These are phyloP conservation scores for Actinidia polygama DNA, from an alignment of 179 eudicot species.

Conservation along the genomic window DNA sequence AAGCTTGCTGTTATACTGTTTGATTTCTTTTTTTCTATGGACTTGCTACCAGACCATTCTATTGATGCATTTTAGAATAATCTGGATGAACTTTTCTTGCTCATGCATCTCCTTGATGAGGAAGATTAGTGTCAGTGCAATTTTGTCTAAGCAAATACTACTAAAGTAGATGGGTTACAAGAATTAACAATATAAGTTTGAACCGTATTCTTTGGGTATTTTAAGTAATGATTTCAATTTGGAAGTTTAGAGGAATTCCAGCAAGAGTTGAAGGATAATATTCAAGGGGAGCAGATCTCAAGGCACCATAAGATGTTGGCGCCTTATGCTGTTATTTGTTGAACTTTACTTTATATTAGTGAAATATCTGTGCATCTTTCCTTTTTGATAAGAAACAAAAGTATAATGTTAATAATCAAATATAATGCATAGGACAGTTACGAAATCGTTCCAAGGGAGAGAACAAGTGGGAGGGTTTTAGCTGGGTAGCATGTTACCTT, in stretches of 20 bases:
- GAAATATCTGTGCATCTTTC: not conserved
- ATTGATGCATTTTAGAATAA: conserved; percentile 74
- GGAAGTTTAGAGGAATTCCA: conserved; percentile 96
- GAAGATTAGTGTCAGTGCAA: conserved; percentile 61
- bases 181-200: not conserved
- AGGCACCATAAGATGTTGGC: conserved; percentile 98
- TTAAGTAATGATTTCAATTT: conserved; percentile 56
- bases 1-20: not conserved
- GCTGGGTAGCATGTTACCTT: not conserved
- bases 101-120: conserved; percentile 99
- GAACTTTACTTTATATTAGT: conserved; percentile 15
- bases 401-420: not conserved
- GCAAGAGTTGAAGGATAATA: conserved; percentile 96
- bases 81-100: conserved; percentile 98
- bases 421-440: not conserved
- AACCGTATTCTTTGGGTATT: not conserved
- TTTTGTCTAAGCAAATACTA: conserved; percentile 12
- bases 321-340: conserved; percentile 74
- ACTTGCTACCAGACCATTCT: conserved; percentile 1
- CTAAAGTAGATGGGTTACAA: not conserved
- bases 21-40: not conserved
- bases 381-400: not conserved
- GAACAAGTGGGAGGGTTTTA: not conserved
- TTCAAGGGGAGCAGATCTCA: conserved; percentile 95
- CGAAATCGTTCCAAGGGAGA: not conserved